Evolutionary conservation across 2,329 filamentous ascomycete species (phyloP).

Genomic region (Fusarium robinianum): DNA sequence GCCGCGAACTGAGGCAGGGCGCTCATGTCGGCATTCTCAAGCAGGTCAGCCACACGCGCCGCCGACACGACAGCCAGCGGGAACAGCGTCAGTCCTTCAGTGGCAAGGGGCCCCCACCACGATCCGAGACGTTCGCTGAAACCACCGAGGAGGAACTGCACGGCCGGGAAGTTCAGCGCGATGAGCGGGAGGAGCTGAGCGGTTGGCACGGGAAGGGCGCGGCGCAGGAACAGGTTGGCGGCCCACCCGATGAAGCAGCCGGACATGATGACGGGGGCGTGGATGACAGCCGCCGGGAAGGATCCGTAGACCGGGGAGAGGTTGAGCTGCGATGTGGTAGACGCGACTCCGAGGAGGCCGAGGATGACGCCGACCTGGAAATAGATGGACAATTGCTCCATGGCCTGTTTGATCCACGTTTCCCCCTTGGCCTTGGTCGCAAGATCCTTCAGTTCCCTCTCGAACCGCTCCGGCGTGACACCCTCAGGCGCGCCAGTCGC

Average conservation of each 20-base stretch:
- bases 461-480: slow-evolving; percentile 57
- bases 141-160: slow-evolving; percentile 73
- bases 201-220: slow-evolving; percentile 53
- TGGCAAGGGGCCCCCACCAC: slow-evolving; percentile 73
- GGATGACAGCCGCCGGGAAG: slow-evolving; percentile 75
- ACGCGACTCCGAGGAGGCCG: slow-evolving; percentile 58
- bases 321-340: slow-evolving; percentile 73
- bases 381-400: slow-evolving; percentile 48
- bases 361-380: slow-evolving; percentile 39
- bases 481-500: slow-evolving; percentile 36
- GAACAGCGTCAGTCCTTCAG: slow-evolving; percentile 73
- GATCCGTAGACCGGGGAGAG: slow-evolving; percentile 88
- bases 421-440: slow-evolving; percentile 48
- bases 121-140: slow-evolving; percentile 70
- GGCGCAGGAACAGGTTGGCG: slow-evolving; percentile 59
- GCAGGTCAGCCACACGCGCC: slow-evolving; percentile 64
- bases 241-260: slow-evolving; percentile 75
- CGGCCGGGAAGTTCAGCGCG: slow-evolving; percentile 73
- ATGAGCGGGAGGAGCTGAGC: slow-evolving; percentile 68
- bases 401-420: slow-evolving; percentile 40
- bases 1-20: slow-evolving; percentile 59
- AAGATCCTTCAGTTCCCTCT: slow-evolving; percentile 57
- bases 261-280: slow-evolving; percentile 67
- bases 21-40: slow-evolving; percentile 65
- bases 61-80: slow-evolving; percentile 69